Conservation (phyloP, 1,284 basidiomycete species). For the Rhizoctonia solani region DNA sequence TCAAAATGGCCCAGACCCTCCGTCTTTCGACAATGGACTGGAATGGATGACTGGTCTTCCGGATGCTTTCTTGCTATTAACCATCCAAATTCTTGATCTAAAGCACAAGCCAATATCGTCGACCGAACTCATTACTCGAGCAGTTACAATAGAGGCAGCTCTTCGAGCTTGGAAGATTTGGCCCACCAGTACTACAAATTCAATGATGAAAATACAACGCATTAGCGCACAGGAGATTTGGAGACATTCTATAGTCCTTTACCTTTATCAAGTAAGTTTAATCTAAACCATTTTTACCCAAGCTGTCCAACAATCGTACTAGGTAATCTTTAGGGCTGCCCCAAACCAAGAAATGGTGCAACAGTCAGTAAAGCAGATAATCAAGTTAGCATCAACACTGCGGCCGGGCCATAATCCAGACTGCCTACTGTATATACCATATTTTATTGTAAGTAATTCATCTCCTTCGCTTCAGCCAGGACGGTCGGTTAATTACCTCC, state of each 20-base stretch:
- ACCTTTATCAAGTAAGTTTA: neutral
- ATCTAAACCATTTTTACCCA: neutral
- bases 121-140: neutral
- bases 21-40: neutral
- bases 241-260: slow-evolving; percentile 11
- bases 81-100: neutral
- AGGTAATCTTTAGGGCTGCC: slow-evolving; percentile 1
- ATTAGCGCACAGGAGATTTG: slow-evolving; percentile 28
- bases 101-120: neutral
- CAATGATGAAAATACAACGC: slow-evolving; percentile 5
- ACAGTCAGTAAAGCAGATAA: slow-evolving; percentile 22
- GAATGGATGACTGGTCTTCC: slow-evolving; percentile 20
- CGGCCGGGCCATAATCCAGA: slow-evolving; percentile 9
- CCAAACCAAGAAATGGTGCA: neutral
- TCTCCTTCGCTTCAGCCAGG: neutral
- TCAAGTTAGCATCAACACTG: slow-evolving; percentile 6
- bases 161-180: slow-evolving; percentile 8
- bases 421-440: slow-evolving; percentile 20
- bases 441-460: slow-evolving; percentile 9
- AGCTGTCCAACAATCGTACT: neutral
- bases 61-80: neutral
- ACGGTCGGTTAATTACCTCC: neutral
- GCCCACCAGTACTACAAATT: neutral
- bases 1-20: neutral
- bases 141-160: slow-evolving; percentile 3